A percentile compares a stretch with the other conserved stretches of the same genome.
Conservation (phyloP, 1,139 yeast species). For the Geotrichum citri-aurantii region DNA sequence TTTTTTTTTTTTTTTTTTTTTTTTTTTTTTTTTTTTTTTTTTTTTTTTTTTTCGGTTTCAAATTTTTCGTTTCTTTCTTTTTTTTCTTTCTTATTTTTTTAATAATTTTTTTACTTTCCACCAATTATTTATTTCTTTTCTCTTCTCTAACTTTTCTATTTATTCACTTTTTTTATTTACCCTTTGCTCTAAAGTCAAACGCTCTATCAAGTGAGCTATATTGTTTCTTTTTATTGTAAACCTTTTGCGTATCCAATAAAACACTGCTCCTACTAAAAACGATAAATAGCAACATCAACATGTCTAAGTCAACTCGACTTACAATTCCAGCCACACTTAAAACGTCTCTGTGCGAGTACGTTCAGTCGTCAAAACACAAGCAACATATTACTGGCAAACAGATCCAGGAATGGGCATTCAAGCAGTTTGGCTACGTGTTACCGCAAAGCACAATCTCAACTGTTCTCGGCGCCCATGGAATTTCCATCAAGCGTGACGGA, state of each 20-base stretch:
- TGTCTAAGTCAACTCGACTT: constrained; percentile 1
- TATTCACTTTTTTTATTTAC: neutral
- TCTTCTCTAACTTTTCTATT: neutral
- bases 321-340: neutral
- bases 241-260: constrained; percentile 16
- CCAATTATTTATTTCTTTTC: neutral
- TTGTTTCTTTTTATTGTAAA: neutral
- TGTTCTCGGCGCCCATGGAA: constrained; percentile 7
- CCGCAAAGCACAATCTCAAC: constrained; percentile 14
- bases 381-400: constrained; percentile 8
- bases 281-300: constrained; percentile 17
- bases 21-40: neutral
- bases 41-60: neutral
- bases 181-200: neutral
- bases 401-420: constrained; percentile 11
- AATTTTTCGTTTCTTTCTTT: neutral
- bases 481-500: constrained; percentile 9
- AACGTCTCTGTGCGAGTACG: neutral
- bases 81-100: neutral
- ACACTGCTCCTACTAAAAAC: neutral
- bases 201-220: neutral
- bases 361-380: neutral
- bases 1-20: too few species aligned
- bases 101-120: neutral
- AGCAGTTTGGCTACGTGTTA: constrained; percentile 2